phyloP scores from a whole-genome alignment of 2,329 filamentous ascomycete genomes.

The Ceratocystis smalleyi region DNA sequence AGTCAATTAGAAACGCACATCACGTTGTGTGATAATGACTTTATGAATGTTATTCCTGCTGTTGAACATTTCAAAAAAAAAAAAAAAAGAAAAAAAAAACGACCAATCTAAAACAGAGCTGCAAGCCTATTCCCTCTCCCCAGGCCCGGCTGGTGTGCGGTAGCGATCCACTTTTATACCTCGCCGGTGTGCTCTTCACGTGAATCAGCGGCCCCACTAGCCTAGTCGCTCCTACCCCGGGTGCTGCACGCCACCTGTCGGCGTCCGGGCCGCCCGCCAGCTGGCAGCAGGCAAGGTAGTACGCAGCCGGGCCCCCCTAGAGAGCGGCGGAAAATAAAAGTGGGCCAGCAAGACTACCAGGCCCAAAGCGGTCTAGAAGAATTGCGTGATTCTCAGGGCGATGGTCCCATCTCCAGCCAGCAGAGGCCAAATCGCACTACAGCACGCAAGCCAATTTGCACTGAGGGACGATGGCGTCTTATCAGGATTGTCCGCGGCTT shows the following conservation, averaged over 20 bases:
- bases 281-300: conserved; percentile 13
- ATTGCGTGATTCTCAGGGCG: conserved; percentile 15
- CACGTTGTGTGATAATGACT: not conserved
- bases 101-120: not conserved
- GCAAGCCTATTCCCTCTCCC: no score
- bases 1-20: not conserved
- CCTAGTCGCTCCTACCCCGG: not conserved
- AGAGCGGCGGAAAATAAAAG: conserved; percentile 12
- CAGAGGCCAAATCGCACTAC: not conserved
- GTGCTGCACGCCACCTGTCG: not conserved
- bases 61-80: no score
- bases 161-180: not conserved
- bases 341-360: conserved; percentile 2
- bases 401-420: conserved; percentile 13
- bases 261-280: not conserved
- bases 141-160: not conserved
- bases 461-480: not conserved
- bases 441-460: not conserved
- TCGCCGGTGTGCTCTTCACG: not conserved
- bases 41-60: not conserved
- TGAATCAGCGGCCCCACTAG: not conserved
- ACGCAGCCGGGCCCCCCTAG: not conserved
- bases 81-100: no score
- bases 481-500: not conserved
- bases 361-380: conserved; percentile 16